These are phyloP conservation scores for Chiua virens DNA, from an alignment of 768 basidiomycete genomes.

Conservation along the genomic window DNA sequence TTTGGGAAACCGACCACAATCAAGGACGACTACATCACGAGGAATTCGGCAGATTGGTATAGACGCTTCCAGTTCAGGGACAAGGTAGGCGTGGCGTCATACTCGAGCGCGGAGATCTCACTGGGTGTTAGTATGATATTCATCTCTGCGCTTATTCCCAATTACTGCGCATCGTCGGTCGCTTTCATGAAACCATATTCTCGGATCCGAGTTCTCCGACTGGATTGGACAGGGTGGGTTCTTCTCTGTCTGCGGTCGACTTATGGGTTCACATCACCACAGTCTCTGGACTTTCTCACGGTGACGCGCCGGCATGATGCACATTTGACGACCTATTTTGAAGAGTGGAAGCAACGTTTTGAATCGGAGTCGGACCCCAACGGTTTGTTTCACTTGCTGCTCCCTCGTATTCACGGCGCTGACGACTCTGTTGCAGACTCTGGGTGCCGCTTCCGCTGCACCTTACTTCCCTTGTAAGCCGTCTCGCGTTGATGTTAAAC, in stretches of 20 bases:
- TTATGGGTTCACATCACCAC: constrained; percentile 3
- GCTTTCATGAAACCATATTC: constrained; percentile 77
- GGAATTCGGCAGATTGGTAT: constrained; percentile 76
- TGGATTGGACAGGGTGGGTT: constrained; percentile 66
- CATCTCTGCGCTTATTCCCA: constrained; percentile 77
- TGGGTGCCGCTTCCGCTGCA: constrained; percentile 59
- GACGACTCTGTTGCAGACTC: constrained; percentile 42
- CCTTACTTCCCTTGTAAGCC: constrained; percentile 71
- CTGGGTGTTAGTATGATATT: constrained; percentile 53
- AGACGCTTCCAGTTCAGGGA: constrained; percentile 63
- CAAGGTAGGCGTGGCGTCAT: constrained; percentile 37
- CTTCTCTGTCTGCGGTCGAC: background rate
- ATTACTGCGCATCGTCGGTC: constrained; percentile 66
- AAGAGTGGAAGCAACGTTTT: constrained; percentile 65
- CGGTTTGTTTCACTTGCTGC: constrained; percentile 38
- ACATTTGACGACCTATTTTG: constrained; percentile 53
- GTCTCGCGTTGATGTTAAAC: background rate
- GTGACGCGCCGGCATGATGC: constrained; percentile 63
- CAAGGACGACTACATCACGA: constrained; percentile 78
- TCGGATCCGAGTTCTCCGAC: constrained; percentile 66
- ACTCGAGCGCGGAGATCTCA: background rate
- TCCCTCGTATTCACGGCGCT: background rate
- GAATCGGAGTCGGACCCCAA: constrained; percentile 56
- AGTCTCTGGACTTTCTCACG: constrained; percentile 67
- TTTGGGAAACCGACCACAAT: constrained; percentile 90